Base-by-base conservation (phyloP, 1,284 basidiomycete species). In the Naganishia sp. region DNA sequence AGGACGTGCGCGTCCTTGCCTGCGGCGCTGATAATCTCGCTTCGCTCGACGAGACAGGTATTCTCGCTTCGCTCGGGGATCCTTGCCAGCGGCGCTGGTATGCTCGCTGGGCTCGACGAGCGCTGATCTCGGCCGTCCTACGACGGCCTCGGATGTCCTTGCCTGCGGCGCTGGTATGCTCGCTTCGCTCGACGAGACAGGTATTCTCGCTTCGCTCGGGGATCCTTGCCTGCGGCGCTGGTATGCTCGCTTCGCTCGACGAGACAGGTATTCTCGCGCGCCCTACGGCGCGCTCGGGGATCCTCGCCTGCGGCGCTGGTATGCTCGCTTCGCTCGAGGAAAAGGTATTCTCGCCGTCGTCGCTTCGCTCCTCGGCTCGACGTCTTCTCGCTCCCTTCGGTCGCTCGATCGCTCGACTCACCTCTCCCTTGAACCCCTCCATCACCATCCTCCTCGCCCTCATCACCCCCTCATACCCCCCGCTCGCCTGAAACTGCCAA, bases 401-500 rank as follows among this genome's bases (percentile, higher is more conserved):
- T 28, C 28, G 28, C 28, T 28, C 28, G 21, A 21, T 21, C 21
- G 21, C 21, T 21, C 21, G 21, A 59, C 56, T 36, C 56, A 59
- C 56, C 7, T 28, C 16, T 1, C 45, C 45, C 11, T 50, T 50
- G 15, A 61, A 61, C 16, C 52, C 57, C 0, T 23, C 36, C 57
- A 61, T 61, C 16, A 61, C 39, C 57, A 39, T 61, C 48, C 48
- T 50, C 11, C 57, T 21, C 6, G 57, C 57, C 28, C 15, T 11
- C 57, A 61, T 61, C 57, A 61, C 57, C n/a, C 43, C 48, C 11
- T 5, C 48, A 15, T 61, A 61, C 28, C 48, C 48, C 7, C 57
- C 57, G 36, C 57, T 61, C 36, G 43, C 16, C 36, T 61, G 57
- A 43, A 61, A 61, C 57, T 61, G 48, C 57, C 57, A 61, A 9